Evolutionary conservation across 176 grass and related monocot genomes (phyloP).

Genomic region (Aegilops longissima): DNA sequence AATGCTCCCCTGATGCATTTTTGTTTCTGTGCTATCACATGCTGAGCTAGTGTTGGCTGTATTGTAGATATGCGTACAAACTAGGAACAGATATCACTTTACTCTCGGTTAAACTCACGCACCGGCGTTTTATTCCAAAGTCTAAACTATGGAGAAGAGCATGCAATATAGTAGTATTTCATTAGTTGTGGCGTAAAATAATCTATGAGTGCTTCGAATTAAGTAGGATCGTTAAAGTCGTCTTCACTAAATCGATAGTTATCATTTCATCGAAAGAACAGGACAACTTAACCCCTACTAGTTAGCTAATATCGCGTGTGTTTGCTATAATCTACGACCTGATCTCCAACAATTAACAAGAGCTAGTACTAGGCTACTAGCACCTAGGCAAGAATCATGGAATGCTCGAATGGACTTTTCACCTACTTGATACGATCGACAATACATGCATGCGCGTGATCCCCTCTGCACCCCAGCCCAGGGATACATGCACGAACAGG

Average conservation of each 20-base stretch:
- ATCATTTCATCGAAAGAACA: no score
- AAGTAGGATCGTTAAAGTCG: no score
- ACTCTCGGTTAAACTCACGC: not conserved
- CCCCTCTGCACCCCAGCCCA: not conserved
- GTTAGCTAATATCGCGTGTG: not conserved
- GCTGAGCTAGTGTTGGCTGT: not conserved
- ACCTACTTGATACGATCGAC: not conserved
- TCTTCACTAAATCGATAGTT: no score
- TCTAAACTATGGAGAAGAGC: not conserved
- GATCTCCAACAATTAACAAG: not conserved
- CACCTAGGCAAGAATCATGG: not conserved
- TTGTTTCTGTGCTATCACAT: not conserved
- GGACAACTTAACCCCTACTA: no score
- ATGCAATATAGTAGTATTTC: no score
- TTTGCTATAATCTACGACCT: not conserved
- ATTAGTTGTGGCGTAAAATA: not conserved
- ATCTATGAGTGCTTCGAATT: not conserved
- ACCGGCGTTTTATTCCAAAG: not conserved
- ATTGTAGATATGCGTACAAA: not conserved
- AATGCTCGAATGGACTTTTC: conserved; percentile 3
- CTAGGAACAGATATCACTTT: not conserved
- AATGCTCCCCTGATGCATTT: not conserved
- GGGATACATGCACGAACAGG: not conserved
- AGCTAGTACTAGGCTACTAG: not conserved
- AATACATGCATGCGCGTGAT: not conserved